Percentiles rank a stretch among this genome's conserved stretches.
These are phyloP conservation scores for Sugiyamaella sp. DNA, from an alignment of 1,139 yeast species.

Conservation along the genomic window DNA sequence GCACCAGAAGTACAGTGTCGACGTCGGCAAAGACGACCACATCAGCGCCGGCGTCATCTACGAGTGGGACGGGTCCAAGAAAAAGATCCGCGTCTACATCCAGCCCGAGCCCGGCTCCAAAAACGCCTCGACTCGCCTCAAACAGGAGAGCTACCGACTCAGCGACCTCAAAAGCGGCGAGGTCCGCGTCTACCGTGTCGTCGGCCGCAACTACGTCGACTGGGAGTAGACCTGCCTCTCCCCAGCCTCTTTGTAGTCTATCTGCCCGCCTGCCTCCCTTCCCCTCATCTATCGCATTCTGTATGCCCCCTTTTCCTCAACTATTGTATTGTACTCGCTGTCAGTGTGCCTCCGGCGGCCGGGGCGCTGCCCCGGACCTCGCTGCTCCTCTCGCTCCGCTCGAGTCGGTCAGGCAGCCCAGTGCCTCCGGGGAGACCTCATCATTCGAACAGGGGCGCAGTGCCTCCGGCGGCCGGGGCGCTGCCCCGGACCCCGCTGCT, in stretches of 20 bases:
- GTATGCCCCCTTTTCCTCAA: no score
- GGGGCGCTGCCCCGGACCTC: no score
- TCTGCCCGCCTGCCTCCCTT: no score
- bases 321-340: no score
- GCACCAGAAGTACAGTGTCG: constrained; percentile 49
- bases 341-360: no score
- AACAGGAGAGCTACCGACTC: constrained; percentile 64
- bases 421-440: no score
- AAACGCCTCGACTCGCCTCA: constrained; percentile 53
- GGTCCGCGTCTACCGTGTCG: constrained; percentile 73
- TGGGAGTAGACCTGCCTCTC: constrained; percentile 49
- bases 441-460: no score
- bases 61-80: constrained; percentile 75
- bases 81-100: constrained; percentile 75
- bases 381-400: no score
- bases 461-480: no score
- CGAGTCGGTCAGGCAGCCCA: no score
- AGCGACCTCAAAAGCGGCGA: constrained; percentile 78
- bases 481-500: no score
- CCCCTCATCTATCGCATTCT: no score
- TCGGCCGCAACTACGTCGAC: constrained; percentile 63
- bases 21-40: constrained; percentile 51
- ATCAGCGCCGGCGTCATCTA: constrained; percentile 51
- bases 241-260: background rate
- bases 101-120: constrained; percentile 40